Conservation (phyloP, 306 rosid species). For the Acacia confusa region DNA sequence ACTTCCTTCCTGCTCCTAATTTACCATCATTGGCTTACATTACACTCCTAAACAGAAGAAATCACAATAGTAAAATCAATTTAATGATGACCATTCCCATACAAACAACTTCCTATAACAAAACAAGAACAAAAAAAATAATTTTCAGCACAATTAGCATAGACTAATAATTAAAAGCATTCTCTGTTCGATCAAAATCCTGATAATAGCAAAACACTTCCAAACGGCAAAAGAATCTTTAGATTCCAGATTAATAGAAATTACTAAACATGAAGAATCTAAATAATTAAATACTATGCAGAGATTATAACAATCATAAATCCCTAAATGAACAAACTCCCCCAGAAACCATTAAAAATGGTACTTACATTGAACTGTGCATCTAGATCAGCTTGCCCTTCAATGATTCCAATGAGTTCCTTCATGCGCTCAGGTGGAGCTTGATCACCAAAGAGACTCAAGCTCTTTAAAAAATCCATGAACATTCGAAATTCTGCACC, state of each 20-base stretch:
- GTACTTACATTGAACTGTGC: slow-evolving; percentile 69
- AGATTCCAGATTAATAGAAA: neutral
- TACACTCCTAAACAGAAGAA: neutral
- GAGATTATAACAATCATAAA: neutral
- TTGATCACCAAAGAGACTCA: slow-evolving; percentile 88
- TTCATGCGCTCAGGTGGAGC: slow-evolving; percentile 85
- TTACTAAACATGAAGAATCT: neutral
- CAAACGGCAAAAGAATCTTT: neutral
- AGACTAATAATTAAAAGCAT: neutral
- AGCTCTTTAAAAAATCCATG: slow-evolving; percentile 85
- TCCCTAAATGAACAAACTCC: neutral
- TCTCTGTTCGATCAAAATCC: neutral
- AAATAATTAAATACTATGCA: neutral
- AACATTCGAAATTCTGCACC: slow-evolving; percentile 94
- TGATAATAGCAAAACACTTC: neutral
- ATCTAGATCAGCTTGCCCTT: slow-evolving; percentile 97
- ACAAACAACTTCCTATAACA: neutral
- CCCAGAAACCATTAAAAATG: slow-evolving; percentile 3
- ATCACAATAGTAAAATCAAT: neutral
- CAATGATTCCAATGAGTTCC: slow-evolving; percentile 91
- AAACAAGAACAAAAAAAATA: neutral
- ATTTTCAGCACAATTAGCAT: neutral
- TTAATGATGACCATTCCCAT: neutral
- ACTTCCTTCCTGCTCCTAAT: neutral
- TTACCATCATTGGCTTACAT: neutral